These are phyloP conservation scores for Schwanniomyces yamadae DNA, from an alignment of 805 yeast genomes.

Conservation along the genomic window DNA sequence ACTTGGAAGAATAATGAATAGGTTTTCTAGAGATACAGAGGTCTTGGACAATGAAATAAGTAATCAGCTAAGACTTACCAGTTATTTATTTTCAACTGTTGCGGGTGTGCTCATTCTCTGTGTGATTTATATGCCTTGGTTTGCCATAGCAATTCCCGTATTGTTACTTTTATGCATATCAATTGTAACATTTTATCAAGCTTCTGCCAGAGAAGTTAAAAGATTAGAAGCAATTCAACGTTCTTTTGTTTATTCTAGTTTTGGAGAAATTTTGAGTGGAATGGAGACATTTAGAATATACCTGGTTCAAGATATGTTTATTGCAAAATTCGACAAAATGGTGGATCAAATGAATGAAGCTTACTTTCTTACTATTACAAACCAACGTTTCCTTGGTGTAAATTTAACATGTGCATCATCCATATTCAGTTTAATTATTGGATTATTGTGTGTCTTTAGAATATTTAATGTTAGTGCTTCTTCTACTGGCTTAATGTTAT, in stretches of 20 bases:
- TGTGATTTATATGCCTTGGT: slow-evolving; percentile 70
- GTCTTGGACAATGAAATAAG: slow-evolving; percentile 23
- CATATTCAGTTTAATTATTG: slow-evolving; percentile 48
- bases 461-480: slow-evolving; percentile 44
- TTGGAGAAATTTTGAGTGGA: slow-evolving; percentile 69
- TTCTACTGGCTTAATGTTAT: slow-evolving; percentile 65
- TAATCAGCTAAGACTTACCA: slow-evolving; percentile 15
- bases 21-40: slow-evolving; percentile 26
- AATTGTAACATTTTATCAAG: slow-evolving; percentile 57
- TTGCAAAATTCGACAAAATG: slow-evolving; percentile 41
- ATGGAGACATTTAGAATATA: slow-evolving; percentile 62
- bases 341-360: slow-evolving; percentile 67
- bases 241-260: slow-evolving; percentile 65
- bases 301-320: slow-evolving; percentile 44
- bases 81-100: slow-evolving; percentile 44
- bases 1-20: slow-evolving; percentile 24
- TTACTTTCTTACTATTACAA: slow-evolving; percentile 57
- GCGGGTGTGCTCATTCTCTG: slow-evolving; percentile 61
- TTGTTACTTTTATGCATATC: slow-evolving; percentile 42
- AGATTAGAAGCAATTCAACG: slow-evolving; percentile 70
- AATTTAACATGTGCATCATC: slow-evolving; percentile 56
- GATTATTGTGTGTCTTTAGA: slow-evolving; percentile 23
- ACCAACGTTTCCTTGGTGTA: slow-evolving; percentile 71
- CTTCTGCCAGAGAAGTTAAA: slow-evolving; percentile 71
- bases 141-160: slow-evolving; percentile 63